A percentile compares a stretch with the other conserved stretches of the same genome.
These are phyloP conservation scores for Scutellaria galericulata DNA, from an alignment of 257 asterid species.

Conservation along the genomic window DNA sequence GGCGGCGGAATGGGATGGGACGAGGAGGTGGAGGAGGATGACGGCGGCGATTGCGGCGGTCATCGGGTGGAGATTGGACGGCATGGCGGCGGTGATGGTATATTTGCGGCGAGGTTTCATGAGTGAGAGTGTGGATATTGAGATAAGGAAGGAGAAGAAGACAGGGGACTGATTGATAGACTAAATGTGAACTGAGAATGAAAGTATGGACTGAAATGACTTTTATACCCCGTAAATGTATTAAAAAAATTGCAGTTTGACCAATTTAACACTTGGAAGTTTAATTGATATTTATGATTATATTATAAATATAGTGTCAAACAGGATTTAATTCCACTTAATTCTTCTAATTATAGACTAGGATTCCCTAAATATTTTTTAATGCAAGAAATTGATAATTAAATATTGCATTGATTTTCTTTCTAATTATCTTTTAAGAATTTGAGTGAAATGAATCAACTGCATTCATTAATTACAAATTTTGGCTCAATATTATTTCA, in stretches of 20 bases:
- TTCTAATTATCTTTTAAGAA: too few species aligned
- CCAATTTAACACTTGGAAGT: too few species aligned
- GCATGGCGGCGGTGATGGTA: conserved; percentile 14
- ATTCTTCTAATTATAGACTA: background rate
- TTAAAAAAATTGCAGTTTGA: too few species aligned
- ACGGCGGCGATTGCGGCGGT: conserved; percentile 30
- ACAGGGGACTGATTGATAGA: background rate
- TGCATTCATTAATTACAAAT: background rate
- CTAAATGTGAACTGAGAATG: background rate
- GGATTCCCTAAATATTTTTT: background rate
- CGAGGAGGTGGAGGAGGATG: conserved; percentile 34
- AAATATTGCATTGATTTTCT: background rate
- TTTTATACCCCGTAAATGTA: conserved; percentile 33
- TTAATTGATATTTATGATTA: background rate
- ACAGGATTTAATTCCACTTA: background rate
- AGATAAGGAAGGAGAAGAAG: conserved; percentile 13
- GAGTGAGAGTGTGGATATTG: conserved; percentile 10
- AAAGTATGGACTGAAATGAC: conserved; percentile 29
- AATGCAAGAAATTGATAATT: background rate
- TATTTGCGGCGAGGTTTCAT: conserved; percentile 11
- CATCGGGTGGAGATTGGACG: background rate
- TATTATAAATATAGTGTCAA: background rate
- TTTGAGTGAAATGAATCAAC: background rate
- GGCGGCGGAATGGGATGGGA: conserved; percentile 36
- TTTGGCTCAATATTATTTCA: background rate